phyloP scores from a whole-genome alignment of 768 basidiomycete species.

The Auricularia sp. region DNA sequence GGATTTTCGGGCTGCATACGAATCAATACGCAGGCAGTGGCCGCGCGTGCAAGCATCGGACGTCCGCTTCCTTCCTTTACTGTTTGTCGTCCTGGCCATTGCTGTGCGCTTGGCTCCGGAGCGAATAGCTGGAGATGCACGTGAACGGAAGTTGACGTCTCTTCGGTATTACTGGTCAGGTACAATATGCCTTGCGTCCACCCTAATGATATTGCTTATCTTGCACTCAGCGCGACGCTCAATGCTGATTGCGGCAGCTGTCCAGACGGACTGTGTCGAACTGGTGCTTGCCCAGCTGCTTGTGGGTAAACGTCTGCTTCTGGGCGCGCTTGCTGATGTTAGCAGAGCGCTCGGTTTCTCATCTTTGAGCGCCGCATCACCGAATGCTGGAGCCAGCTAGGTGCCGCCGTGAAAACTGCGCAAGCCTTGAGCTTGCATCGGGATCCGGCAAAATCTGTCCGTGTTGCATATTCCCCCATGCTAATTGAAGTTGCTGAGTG shows the following conservation, averaged over 20 bases:
- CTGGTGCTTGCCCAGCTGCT: conserved; percentile 86
- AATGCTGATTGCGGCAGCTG: conserved; percentile 82
- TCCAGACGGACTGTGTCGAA: conserved; percentile 86
- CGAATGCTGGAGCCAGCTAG: conserved; percentile 93
- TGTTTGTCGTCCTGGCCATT: conserved; percentile 88
- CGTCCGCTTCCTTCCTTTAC: conserved; percentile 77
- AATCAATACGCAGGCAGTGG: conserved; percentile 51
- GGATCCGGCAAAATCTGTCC: conserved; percentile 74
- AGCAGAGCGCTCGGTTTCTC: conserved; percentile 56
- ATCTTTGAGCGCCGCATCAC: conserved; percentile 77
- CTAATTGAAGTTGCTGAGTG: background rate
- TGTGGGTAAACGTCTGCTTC: conserved; percentile 20
- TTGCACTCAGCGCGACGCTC: conserved; percentile 60
- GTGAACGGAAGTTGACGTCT: conserved; percentile 65
- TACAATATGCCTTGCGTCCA: conserved; percentile 31
- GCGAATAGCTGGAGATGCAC: conserved; percentile 68
- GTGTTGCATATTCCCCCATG: conserved; percentile 12
- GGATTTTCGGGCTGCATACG: conserved; percentile 66
- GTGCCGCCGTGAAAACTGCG: conserved; percentile 85
- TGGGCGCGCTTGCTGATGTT: conserved; percentile 8
- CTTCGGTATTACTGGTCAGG: conserved; percentile 93
- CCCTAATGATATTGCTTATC: conserved; percentile 5
- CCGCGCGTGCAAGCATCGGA: conserved; percentile 58
- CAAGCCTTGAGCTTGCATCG: conserved; percentile 89
- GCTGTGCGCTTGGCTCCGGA: conserved; percentile 80